phyloP scores from a whole-genome alignment of 805 yeast genomes.

The Starmerella vaccinii region DNA sequence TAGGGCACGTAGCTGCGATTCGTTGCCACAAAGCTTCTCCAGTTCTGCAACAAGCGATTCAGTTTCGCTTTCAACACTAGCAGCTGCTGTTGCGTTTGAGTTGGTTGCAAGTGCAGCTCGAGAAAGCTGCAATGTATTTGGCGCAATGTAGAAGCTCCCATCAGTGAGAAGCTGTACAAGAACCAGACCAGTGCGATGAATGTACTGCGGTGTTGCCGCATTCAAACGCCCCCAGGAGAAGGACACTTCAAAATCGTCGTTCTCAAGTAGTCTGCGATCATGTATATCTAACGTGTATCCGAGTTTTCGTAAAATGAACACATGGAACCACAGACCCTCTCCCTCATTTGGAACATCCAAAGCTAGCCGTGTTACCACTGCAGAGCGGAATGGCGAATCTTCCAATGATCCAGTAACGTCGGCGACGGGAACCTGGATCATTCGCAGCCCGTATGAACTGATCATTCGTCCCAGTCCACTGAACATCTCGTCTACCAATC shows the following conservation, averaged over 20 bases:
- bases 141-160: constrained; percentile 72
- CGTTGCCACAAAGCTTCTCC: constrained; percentile 7
- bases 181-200: constrained; percentile 81
- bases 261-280: constrained; percentile 50
- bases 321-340: constrained; percentile 52
- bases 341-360: constrained; percentile 40
- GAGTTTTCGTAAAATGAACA: constrained; percentile 53
- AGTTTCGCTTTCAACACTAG: constrained; percentile 17
- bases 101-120: constrained; percentile 31
- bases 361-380: constrained; percentile 55
- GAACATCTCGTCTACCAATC: constrained; percentile 67
- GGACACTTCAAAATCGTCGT: constrained; percentile 46
- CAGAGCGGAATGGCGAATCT: constrained; percentile 79
- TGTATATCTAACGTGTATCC: constrained; percentile 64
- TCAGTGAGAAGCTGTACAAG: constrained; percentile 75
- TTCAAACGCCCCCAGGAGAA: constrained; percentile 72
- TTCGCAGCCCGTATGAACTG: constrained; percentile 68
- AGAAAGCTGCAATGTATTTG: constrained; percentile 74
- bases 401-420: constrained; percentile 70
- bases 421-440: constrained; percentile 85
- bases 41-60: constrained; percentile 14
- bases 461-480: constrained; percentile 71
- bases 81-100: constrained; percentile 17
- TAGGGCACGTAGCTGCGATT: constrained; percentile 5
- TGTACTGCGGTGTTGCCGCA: constrained; percentile 60